Conservation (phyloP, 2,329 filamentous ascomycete species). For the Xylariaceae sp. region DNA sequence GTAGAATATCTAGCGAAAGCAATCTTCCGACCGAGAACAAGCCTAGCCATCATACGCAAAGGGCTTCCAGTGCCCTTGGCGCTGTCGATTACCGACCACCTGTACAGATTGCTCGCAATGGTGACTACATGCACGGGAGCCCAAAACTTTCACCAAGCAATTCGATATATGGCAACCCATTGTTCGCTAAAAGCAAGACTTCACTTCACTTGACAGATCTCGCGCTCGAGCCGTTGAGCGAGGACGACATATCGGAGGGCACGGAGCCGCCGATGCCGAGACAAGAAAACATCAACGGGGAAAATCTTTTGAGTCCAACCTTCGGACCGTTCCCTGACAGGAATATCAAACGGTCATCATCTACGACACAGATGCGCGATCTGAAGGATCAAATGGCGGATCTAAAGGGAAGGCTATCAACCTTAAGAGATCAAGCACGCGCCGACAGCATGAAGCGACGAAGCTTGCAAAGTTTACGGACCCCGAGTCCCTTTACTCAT, state of each 20-base stretch:
- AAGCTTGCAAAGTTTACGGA: constrained; percentile 71
- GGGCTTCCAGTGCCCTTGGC: constrained; percentile 62
- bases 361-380: constrained; percentile 66
- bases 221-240: constrained; percentile 48
- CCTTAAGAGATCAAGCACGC: constrained; percentile 70
- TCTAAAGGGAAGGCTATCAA: constrained; percentile 80
- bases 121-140: constrained; percentile 34
- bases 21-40: constrained; percentile 42
- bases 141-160: constrained; percentile 23
- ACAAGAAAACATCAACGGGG: constrained; percentile 30
- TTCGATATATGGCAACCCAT: constrained; percentile 16
- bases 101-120: constrained; percentile 38
- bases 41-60: constrained; percentile 41
- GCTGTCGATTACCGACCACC: constrained; percentile 55
- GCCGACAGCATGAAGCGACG: constrained; percentile 74
- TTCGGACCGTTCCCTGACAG: constrained; percentile 39
- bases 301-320: constrained; percentile 41
- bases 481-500: constrained; percentile 74
- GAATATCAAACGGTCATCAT: constrained; percentile 60
- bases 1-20: constrained; percentile 59
- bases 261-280: constrained; percentile 16
- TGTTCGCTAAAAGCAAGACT: constrained; percentile 28
- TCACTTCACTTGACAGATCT: constrained; percentile 38
- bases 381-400: constrained; percentile 83
- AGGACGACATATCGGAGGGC: constrained; percentile 40